phyloP scores from a whole-genome alignment of 1,284 basidiomycete genomes.

The Moesziomyces sp. region DNA sequence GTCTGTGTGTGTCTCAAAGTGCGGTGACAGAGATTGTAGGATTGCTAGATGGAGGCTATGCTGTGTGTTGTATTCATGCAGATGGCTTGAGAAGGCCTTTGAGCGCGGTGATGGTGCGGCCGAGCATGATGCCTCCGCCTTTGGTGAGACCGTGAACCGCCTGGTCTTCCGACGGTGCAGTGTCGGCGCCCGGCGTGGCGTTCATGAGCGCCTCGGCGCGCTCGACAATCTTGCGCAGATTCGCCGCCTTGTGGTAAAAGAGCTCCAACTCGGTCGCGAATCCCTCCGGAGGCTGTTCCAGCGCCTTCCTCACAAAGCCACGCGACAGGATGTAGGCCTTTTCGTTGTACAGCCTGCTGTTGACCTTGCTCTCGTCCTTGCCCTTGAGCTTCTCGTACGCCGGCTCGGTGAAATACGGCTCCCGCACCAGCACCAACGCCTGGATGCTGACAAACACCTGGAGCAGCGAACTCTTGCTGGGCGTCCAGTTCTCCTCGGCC shows the following conservation, averaged over 20 bases:
- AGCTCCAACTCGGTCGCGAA: conserved; percentile 79
- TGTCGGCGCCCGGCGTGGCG: conserved; percentile 37
- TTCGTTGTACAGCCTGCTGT: conserved; percentile 80
- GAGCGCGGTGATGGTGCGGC: conserved; percentile 22
- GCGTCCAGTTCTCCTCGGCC: conserved; percentile 70
- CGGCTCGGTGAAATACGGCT: conserved; percentile 74
- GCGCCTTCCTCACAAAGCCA: conserved; percentile 84
- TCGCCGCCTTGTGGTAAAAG: conserved; percentile 72
- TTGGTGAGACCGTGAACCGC: conserved; percentile 62
- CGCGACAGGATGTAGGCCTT: conserved; percentile 91
- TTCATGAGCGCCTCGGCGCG: conserved; percentile 18
- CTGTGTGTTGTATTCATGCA: too few relatives aligned
- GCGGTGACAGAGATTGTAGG: too few relatives aligned
- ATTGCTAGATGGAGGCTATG: too few relatives aligned
- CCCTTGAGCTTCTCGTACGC: conserved; percentile 66
- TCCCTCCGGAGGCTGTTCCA: conserved; percentile 79
- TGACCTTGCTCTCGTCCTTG: conserved; percentile 86
- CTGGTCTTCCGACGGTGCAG: conserved; percentile 16
- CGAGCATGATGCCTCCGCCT: conserved; percentile 46
- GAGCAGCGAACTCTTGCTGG: conserved; percentile 79
- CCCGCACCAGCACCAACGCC: conserved; percentile 88
- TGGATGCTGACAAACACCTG: conserved; percentile 94
- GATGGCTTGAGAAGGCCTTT: too few relatives aligned
- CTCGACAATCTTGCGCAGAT: conserved; percentile 28
- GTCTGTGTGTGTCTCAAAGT: neutral